A percentile compares a stretch with the other conserved stretches of the same genome.
Evolutionary conservation across 768 basidiomycete genomes (phyloP).

Genomic region (Auriscalpium microsporum): DNA sequence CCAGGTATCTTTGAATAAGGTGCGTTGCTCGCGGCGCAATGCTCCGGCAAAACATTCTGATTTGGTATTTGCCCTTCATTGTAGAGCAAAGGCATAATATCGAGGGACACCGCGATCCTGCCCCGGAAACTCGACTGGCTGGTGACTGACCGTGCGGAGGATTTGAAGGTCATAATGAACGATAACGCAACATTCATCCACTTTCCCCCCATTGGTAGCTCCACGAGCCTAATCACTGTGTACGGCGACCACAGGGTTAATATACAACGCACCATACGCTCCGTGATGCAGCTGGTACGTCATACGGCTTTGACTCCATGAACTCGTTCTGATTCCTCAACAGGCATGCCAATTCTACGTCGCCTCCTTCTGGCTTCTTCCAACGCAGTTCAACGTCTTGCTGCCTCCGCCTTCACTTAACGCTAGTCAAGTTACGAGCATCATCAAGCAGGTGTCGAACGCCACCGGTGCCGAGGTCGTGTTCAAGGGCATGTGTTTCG

Average conservation of each 20-base stretch:
- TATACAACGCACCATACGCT: conserved; percentile 88
- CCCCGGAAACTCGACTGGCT: conserved; percentile 99
- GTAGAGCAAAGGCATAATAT: conserved; percentile 84
- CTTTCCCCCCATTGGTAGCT: conserved; percentile 87
- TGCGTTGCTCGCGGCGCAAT: conserved; percentile 23
- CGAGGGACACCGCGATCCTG: conserved; percentile 86
- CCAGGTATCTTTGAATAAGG: conserved; percentile 82
- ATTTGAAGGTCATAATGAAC: conserved; percentile 85
- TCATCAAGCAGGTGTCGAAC: conserved; percentile 82
- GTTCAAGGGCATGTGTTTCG: conserved; percentile 96
- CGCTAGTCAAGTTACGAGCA: conserved; percentile 69
- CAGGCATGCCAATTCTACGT: conserved; percentile 94
- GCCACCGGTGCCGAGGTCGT: conserved; percentile 89
- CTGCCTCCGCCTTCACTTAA: conserved; percentile 77
- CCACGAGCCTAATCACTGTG: conserved; percentile 86
- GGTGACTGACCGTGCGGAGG: conserved; percentile 92
- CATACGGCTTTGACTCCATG: conserved; percentile 1
- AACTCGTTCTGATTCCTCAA: conserved; percentile 13
- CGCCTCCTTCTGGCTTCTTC: conserved; percentile 95
- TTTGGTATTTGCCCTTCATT: not conserved
- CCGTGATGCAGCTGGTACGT: conserved; percentile 90
- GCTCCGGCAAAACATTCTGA: not conserved
- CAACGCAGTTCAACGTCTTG: conserved; percentile 87
- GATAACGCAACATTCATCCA: conserved; percentile 96
- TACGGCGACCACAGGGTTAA: conserved; percentile 92